These are phyloP conservation scores for Digitaria exilis DNA, from an alignment of 202 grass and related monocot species.

Conservation along the genomic window DNA sequence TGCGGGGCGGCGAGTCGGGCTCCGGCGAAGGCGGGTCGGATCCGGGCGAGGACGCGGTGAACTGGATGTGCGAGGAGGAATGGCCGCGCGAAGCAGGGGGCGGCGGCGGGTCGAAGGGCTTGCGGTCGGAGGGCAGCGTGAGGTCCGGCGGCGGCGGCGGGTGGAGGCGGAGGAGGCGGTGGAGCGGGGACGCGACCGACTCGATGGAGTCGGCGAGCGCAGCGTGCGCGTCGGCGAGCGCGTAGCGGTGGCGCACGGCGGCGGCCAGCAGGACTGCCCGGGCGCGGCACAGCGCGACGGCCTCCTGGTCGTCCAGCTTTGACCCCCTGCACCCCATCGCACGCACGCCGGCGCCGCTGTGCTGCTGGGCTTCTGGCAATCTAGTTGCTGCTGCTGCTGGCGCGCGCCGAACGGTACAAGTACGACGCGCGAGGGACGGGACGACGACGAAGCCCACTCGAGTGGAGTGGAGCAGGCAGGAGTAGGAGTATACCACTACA, in stretches of 20 bases:
- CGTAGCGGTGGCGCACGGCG: slow-evolving; percentile 76
- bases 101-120: slow-evolving; percentile 17
- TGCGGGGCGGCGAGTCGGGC: slow-evolving; percentile 29
- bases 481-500: background rate
- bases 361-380: no score
- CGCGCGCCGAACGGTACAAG: background rate
- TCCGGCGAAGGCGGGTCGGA: slow-evolving; percentile 30
- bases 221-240: slow-evolving; percentile 68
- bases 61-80: slow-evolving; percentile 22
- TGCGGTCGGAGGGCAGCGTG: slow-evolving; percentile 42
- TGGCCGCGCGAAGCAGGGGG: slow-evolving; percentile 1
- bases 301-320: slow-evolving; percentile 80
- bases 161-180: slow-evolving; percentile 55
- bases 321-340: slow-evolving; percentile 87
- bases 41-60: slow-evolving; percentile 25
- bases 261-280: slow-evolving; percentile 68
- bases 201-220: slow-evolving; percentile 64
- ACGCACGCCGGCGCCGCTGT: slow-evolving; percentile 21
- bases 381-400: no score
- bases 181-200: slow-evolving; percentile 58
- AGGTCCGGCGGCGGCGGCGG: background rate
- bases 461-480: slow-evolving; percentile 1
- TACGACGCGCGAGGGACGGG: background rate
- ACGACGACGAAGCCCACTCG: background rate
- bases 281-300: slow-evolving; percentile 75